phyloP scores from a whole-genome alignment of 768 basidiomycete species.

The Suillus placidus region DNA sequence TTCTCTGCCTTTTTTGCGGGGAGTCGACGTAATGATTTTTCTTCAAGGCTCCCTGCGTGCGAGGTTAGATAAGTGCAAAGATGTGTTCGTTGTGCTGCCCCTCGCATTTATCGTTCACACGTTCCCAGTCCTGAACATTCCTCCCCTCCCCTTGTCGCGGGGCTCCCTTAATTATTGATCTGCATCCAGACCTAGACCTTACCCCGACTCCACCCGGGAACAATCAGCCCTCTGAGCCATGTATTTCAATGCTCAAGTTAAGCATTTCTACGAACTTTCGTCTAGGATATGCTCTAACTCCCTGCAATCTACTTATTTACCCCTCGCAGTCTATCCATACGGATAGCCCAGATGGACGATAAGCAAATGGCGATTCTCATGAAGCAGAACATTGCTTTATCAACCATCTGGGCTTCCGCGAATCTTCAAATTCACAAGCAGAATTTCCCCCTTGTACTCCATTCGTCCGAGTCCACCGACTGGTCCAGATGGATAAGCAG shows the following conservation, averaged over 20 bases:
- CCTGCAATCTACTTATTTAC: not conserved
- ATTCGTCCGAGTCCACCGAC: not conserved
- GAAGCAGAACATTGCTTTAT: not conserved
- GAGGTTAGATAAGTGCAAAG: too few relatives aligned
- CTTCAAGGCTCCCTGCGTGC: too few relatives aligned
- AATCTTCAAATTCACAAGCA: not conserved
- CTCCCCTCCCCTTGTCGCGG: too few relatives aligned
- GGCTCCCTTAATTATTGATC: too few relatives aligned
- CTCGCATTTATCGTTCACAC: too few relatives aligned
- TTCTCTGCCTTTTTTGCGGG: too few relatives aligned
- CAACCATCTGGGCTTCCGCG: not conserved
- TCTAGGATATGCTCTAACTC: not conserved
- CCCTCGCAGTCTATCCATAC: not conserved
- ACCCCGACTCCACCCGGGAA: not conserved
- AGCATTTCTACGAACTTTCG: not conserved
- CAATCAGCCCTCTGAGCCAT: not conserved
- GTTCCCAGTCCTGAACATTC: too few relatives aligned
- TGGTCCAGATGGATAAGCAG: not conserved
- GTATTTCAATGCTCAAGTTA: not conserved
- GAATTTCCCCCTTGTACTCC: not conserved
- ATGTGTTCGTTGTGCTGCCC: too few relatives aligned
- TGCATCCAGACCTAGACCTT: too few relatives aligned
- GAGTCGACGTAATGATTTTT: too few relatives aligned
- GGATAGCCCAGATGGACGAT: not conserved
- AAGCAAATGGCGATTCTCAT: not conserved